Evolutionary conservation across 2,329 filamentous ascomycete species (phyloP).

Genomic region (Hypocreales sp.): DNA sequence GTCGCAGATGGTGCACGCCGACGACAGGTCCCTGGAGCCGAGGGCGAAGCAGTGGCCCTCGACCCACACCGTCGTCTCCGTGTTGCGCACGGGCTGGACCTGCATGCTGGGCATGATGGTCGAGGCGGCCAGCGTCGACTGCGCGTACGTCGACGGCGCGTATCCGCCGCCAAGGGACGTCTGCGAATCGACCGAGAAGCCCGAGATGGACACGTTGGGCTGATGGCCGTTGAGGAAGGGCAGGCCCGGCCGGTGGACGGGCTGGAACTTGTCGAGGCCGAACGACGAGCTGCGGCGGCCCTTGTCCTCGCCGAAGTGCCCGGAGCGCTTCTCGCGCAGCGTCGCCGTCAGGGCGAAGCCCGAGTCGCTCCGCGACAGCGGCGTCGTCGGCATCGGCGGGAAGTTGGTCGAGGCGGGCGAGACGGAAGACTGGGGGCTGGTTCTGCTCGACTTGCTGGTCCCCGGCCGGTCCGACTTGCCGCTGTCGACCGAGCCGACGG

Average conservation of each 20-base stretch:
- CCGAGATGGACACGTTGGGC: conserved; percentile 41
- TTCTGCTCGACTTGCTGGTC: conserved; percentile 51
- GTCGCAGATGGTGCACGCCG: conserved; percentile 58
- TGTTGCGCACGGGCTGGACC: conserved; percentile 63
- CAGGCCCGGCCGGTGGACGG: conserved; percentile 52
- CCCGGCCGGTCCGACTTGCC: conserved; percentile 59
- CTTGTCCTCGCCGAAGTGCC: conserved; percentile 65
- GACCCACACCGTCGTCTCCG: conserved; percentile 67
- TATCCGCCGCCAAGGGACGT: conserved; percentile 59
- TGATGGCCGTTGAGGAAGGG: conserved; percentile 58
- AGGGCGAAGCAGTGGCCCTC: conserved; percentile 71
- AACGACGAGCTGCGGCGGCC: conserved; percentile 88
- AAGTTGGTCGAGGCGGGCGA: conserved; percentile 72
- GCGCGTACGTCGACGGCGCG: conserved; percentile 70
- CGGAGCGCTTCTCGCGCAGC: conserved; percentile 84
- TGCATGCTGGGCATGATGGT: conserved; percentile 79
- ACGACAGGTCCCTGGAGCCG: conserved; percentile 40
- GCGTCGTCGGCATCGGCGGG: conserved; percentile 58
- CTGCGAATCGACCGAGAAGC: conserved; percentile 44
- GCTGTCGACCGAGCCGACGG: conserved; percentile 55
- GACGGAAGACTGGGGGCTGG: conserved; percentile 46
- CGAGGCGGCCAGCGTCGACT: conserved; percentile 72
- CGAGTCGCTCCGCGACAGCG: conserved; percentile 80
- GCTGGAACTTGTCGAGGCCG: conserved; percentile 56
- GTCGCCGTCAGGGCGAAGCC: conserved; percentile 77